phyloP scores from a whole-genome alignment of 2,329 filamentous ascomycete genomes.

The Aureobasidium uvarum region DNA sequence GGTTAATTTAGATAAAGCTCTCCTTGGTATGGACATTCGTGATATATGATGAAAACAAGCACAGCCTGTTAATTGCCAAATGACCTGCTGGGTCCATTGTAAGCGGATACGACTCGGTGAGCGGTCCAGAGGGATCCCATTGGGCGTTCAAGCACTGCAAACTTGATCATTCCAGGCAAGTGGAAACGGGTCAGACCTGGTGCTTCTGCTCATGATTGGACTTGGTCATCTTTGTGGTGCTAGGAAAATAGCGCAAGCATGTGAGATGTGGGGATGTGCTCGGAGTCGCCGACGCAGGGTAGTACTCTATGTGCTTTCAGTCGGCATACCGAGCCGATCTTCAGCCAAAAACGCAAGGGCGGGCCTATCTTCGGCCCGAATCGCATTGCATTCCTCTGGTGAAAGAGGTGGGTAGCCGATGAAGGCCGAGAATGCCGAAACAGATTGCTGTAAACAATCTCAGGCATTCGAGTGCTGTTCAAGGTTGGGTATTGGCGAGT shows the following conservation, averaged over 20 bases:
- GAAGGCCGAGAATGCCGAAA: background rate
- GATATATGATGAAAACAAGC: constrained; percentile 14
- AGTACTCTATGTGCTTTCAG: background rate
- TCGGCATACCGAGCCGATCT: constrained; percentile 6
- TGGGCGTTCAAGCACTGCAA: background rate
- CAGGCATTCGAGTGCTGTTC: background rate
- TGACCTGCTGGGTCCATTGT: background rate
- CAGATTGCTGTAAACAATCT: background rate
- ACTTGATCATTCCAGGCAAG: background rate
- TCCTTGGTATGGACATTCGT: constrained; percentile 8
- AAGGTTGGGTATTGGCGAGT: constrained; percentile 10
- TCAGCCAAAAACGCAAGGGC: background rate
- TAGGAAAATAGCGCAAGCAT: background rate
- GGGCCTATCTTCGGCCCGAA: background rate
- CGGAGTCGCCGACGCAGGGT: background rate
- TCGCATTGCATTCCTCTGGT: constrained; percentile 1
- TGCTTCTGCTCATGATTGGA: background rate
- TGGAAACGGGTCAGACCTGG: background rate
- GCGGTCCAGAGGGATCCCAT: background rate
- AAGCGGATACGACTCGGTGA: background rate
- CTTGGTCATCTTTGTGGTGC: background rate
- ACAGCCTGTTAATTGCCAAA: background rate
- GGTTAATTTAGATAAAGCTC: background rate
- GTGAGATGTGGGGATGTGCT: background rate
- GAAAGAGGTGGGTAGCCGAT: background rate